Conservation (phyloP, 495 filamentous ascomycete species). For the Filosporella fistucella region DNA sequence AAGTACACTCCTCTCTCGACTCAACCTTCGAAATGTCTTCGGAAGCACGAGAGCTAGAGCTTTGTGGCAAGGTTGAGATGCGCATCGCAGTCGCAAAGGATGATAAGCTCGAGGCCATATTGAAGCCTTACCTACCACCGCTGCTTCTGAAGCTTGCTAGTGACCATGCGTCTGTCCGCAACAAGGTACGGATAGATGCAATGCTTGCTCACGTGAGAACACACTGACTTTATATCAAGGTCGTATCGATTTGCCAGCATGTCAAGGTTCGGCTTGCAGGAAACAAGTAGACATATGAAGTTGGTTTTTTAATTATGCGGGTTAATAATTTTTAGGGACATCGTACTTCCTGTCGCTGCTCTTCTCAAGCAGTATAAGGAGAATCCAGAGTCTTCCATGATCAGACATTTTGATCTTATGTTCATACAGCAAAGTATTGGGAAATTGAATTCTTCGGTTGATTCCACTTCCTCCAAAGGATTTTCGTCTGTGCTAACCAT, state of each 20-base stretch:
- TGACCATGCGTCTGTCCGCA: conserved; percentile 72
- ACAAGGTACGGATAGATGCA: conserved; percentile 57
- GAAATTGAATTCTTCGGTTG: conserved; percentile 48
- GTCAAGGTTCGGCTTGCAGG: conserved; percentile 63
- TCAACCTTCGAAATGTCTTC: conserved; percentile 15
- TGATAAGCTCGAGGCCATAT: conserved; percentile 71
- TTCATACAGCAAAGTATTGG: conserved; percentile 86
- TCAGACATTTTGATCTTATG: conserved; percentile 83
- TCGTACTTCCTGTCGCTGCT: conserved; percentile 77
- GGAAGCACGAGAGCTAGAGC: conserved; percentile 70
- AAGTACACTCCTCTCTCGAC: no score
- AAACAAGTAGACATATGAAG: conserved; percentile 30
- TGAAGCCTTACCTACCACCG: conserved; percentile 76
- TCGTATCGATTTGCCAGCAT: conserved; percentile 73
- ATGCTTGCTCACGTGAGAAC: conserved; percentile 4
- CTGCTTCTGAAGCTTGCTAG: conserved; percentile 81
- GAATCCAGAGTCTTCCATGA: conserved; percentile 56
- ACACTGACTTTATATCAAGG: conserved; percentile 29
- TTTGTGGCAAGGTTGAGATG: conserved; percentile 88
- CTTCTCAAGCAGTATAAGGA: conserved; percentile 90
- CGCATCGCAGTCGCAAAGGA: conserved; percentile 76
- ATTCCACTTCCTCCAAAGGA: neutral
- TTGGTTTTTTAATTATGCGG: neutral
- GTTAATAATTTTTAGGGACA: conserved; percentile 35
- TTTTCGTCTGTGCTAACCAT: neutral